Evolutionary conservation across 257 asterid species (phyloP).

Genomic region (Solanum chiquidenum): DNA sequence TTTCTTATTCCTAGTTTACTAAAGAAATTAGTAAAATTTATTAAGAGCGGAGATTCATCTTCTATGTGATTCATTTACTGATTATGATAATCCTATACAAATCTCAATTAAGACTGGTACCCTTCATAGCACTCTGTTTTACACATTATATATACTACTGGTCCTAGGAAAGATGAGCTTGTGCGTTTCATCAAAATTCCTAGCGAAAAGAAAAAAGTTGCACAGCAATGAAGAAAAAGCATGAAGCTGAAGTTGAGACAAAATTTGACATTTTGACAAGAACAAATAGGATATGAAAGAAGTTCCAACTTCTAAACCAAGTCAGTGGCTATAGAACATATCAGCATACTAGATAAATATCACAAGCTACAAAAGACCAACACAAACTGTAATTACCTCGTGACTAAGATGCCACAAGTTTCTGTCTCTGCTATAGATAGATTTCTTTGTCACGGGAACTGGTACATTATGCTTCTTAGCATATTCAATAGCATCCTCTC

Average conservation of each 20-base stretch:
- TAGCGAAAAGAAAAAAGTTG: background rate
- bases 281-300: background rate
- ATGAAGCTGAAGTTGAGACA: background rate
- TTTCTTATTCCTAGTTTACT: background rate
- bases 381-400: constrained; percentile 39
- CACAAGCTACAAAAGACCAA: background rate
- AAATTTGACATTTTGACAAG: background rate
- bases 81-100: background rate
- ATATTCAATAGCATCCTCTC: constrained; percentile 96
- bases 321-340: background rate
- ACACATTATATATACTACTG: background rate
- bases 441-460: constrained; percentile 88
- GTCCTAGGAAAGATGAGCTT: background rate
- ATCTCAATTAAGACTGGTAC: background rate
- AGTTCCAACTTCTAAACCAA: background rate
- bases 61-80: background rate
- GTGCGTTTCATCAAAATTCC: background rate
- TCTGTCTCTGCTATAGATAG: constrained; percentile 96
- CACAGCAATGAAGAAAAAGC: background rate
- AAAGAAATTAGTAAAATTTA: background rate
- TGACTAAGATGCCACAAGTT: constrained; percentile 97
- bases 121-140: background rate
- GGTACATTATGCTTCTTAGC: constrained; percentile 88
- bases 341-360: background rate
- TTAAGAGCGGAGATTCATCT: background rate